Evolutionary conservation across 2,329 filamentous ascomycete species (phyloP).

Genomic region (Phialophora chinensis): DNA sequence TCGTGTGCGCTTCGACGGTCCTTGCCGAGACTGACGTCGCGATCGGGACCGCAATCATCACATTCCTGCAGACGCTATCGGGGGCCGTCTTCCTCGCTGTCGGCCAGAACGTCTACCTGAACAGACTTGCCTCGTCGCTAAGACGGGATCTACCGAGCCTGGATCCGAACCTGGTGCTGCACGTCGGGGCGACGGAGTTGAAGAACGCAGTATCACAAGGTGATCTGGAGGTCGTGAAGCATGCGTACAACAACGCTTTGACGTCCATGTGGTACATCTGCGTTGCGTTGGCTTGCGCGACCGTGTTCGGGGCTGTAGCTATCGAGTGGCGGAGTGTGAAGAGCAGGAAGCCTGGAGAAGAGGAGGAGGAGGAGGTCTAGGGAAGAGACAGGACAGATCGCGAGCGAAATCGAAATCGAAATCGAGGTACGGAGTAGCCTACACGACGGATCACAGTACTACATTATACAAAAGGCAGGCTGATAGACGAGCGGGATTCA

Average conservation of each 20-base stretch:
- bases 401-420: not conserved
- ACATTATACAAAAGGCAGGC: no score
- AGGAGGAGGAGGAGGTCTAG: slow-evolving; percentile 8
- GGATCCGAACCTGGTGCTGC: slow-evolving; percentile 38
- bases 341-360: slow-evolving; percentile 22
- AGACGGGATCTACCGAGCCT: slow-evolving; percentile 27
- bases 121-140: slow-evolving; percentile 36
- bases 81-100: slow-evolving; percentile 43
- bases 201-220: slow-evolving; percentile 38
- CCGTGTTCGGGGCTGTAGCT: slow-evolving; percentile 38
- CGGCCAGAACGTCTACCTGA: slow-evolving; percentile 42
- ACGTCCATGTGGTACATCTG: slow-evolving; percentile 37
- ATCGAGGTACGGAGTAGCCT: no score
- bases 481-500: no score
- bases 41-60: slow-evolving; percentile 41
- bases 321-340: slow-evolving; percentile 43
- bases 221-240: slow-evolving; percentile 39
- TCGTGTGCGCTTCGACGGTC: slow-evolving; percentile 41
- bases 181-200: slow-evolving; percentile 40
- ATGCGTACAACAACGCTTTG: slow-evolving; percentile 36
- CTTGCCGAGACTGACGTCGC: slow-evolving; percentile 40
- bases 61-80: slow-evolving; percentile 46
- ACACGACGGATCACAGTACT: no score
- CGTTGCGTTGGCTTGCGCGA: slow-evolving; percentile 39
- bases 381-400: not conserved